phyloP scores from a whole-genome alignment of 331 rosid genomes.

The Stylosanthes scabra region DNA sequence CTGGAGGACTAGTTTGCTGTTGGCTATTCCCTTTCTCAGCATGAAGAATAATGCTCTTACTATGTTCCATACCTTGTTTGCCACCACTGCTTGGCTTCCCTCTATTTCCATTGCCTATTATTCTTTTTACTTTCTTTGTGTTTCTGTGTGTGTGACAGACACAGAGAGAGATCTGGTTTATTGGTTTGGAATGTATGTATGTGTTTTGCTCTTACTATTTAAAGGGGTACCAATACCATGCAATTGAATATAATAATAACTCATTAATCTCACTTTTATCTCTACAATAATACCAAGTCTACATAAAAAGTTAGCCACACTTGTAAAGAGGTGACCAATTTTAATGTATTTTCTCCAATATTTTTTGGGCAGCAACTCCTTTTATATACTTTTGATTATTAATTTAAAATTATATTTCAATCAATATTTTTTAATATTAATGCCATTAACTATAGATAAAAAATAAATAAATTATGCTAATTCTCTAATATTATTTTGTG shows the following conservation, averaged over 20 bases:
- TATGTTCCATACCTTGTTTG: conserved; percentile 76
- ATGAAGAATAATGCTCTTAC: conserved; percentile 64
- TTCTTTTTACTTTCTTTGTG: background rate
- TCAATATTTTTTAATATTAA: too few species aligned
- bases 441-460: too few species aligned
- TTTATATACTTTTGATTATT: too few species aligned
- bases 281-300: too few species aligned
- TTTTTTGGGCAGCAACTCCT: too few species aligned
- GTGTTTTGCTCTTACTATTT: conserved; percentile 50
- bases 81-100: conserved; percentile 49
- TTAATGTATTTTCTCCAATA: background rate
- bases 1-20: conserved; percentile 63
- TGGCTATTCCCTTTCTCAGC: conserved; percentile 74
- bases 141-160: background rate
- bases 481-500: too few species aligned
- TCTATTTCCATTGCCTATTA: conserved; percentile 75
- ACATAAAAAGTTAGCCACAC: too few species aligned
- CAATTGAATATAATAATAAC: conserved; percentile 12
- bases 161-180: background rate
- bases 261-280: background rate
- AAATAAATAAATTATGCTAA: too few species aligned
- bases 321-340: background rate
- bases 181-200: background rate
- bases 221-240: conserved; percentile 39
- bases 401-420: too few species aligned